phyloP scores from a whole-genome alignment of 1,284 basidiomycete species.

The Chalciporus sp. region DNA sequence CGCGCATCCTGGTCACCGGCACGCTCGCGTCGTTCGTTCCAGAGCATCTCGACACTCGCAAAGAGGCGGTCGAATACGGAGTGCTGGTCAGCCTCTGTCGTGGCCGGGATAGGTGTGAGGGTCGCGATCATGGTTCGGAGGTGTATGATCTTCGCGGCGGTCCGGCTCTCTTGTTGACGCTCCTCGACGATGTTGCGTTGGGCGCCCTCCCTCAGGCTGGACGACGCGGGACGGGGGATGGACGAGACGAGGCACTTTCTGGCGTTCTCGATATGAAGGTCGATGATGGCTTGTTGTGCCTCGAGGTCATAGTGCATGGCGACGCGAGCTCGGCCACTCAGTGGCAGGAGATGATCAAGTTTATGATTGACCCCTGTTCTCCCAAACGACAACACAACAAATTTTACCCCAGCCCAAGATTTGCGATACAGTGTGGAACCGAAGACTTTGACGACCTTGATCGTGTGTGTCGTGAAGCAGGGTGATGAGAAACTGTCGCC shows the following conservation, averaged over 20 bases:
- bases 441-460: too few species aligned
- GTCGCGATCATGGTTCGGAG: slow-evolving; percentile 20
- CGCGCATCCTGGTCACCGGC: neutral
- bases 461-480: too few species aligned
- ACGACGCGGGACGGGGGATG: neutral
- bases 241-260: slow-evolving; percentile 19
- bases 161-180: slow-evolving; percentile 18
- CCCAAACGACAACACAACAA: too few species aligned
- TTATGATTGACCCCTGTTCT: neutral
- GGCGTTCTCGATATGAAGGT: slow-evolving; percentile 23
- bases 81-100: slow-evolving; percentile 19
- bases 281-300: slow-evolving; percentile 24
- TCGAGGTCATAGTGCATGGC: slow-evolving; percentile 16
- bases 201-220: slow-evolving; percentile 5
- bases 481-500: too few species aligned
- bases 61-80: slow-evolving; percentile 24
- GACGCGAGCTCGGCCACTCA: too few species aligned
- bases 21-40: slow-evolving; percentile 19
- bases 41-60: slow-evolving; percentile 22
- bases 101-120: slow-evolving; percentile 29
- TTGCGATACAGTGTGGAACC: too few species aligned
- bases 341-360: neutral
- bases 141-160: slow-evolving; percentile 28
- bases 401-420: too few species aligned
- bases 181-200: neutral